Conservation (phyloP, 352 stramenopile species). For the Phytophthora chlamydospora region DNA sequence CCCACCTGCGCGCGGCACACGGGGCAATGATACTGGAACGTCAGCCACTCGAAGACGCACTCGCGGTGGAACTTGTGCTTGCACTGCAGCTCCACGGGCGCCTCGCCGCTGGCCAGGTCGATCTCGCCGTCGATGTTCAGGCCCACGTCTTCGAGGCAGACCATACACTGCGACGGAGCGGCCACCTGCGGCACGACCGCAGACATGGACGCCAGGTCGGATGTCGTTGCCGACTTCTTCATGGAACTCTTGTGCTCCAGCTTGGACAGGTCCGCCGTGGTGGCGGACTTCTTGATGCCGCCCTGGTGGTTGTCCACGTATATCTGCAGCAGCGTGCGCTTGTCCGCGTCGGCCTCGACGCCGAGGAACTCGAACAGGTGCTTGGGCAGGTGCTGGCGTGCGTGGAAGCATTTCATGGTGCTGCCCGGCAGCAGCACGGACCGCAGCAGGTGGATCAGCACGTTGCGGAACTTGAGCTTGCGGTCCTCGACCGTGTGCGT, state of each 20-base stretch:
- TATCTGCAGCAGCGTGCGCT: conserved; percentile 58
- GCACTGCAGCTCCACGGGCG: conserved; percentile 51
- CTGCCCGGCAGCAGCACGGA: conserved; percentile 52
- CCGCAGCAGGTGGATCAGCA: conserved; percentile 69
- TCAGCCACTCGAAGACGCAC: conserved; percentile 66
- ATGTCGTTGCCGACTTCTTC: conserved; percentile 19
- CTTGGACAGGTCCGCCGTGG: conserved; percentile 8
- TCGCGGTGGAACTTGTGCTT: conserved; percentile 61
- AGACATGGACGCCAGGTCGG: conserved; percentile 21
- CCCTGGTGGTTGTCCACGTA: conserved; percentile 56
- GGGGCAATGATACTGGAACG: conserved; percentile 43
- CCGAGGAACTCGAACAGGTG: conserved; percentile 56
- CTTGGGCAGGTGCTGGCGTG: conserved; percentile 42
- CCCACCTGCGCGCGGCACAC: conserved; percentile 23
- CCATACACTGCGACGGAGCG: conserved; percentile 32
- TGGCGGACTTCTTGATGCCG: conserved; percentile 11
- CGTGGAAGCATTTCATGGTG: conserved; percentile 56
- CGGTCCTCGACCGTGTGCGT: conserved; percentile 42
- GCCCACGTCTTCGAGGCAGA: conserved; percentile 41
- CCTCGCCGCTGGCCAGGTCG: conserved; percentile 15
- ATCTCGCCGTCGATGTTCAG: conserved; percentile 9
- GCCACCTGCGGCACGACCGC: conserved; percentile 1
- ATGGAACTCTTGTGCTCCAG: conserved; percentile 28
- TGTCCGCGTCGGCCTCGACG: conserved; percentile 45
- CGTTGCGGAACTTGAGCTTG: conserved; percentile 62